A percentile compares a stretch with the other conserved stretches of the same genome.
Evolutionary conservation across 176 grass and related monocot genomes (phyloP).

Genomic region (Bonia amplexicaulis): DNA sequence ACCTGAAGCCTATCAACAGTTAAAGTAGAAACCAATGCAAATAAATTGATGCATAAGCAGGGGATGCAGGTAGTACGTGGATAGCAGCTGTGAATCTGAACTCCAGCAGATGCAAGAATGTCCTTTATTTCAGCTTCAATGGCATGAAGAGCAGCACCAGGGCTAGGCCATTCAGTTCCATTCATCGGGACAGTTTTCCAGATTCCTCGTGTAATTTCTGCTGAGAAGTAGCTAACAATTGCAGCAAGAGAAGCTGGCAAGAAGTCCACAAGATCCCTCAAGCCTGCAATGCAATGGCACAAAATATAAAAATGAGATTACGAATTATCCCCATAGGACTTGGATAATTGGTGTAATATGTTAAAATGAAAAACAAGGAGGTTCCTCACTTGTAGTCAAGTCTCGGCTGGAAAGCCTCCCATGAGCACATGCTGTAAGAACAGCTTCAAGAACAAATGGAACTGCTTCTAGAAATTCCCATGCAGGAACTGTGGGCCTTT

Average conservation of each 20-base stretch:
- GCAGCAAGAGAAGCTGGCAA: conserved; percentile 93
- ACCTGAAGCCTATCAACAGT: background rate
- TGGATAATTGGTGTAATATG: background rate
- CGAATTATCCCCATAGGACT: background rate
- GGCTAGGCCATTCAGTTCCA: conserved; percentile 92
- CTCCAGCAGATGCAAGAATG: conserved; percentile 85
- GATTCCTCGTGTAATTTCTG: conserved; percentile 98
- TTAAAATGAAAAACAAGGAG: conserved; percentile 11
- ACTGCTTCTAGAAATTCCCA: conserved; percentile 98
- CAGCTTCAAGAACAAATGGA: conserved; percentile 93
- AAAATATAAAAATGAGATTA: conserved; percentile 18
- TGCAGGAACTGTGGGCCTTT: conserved; percentile 72
- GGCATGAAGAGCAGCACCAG: conserved; percentile 66
- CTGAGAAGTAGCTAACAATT: conserved; percentile 90
- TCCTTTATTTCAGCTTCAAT: conserved; percentile 95
- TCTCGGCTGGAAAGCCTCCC: conserved; percentile 86
- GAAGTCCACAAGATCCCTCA: conserved; percentile 93
- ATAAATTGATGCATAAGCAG: conserved; percentile 19
- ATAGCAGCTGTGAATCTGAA: conserved; percentile 87
- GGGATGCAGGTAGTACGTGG: conserved; percentile 53
- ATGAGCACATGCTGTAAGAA: conserved; percentile 95
- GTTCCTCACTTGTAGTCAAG: conserved; percentile 79
- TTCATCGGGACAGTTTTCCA: conserved; percentile 98
- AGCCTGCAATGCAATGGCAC: conserved; percentile 46
- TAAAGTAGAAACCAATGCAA: background rate